Evolutionary conservation across 2,329 filamentous ascomycete species (phyloP).

Genomic region (Didymella glomerata): DNA sequence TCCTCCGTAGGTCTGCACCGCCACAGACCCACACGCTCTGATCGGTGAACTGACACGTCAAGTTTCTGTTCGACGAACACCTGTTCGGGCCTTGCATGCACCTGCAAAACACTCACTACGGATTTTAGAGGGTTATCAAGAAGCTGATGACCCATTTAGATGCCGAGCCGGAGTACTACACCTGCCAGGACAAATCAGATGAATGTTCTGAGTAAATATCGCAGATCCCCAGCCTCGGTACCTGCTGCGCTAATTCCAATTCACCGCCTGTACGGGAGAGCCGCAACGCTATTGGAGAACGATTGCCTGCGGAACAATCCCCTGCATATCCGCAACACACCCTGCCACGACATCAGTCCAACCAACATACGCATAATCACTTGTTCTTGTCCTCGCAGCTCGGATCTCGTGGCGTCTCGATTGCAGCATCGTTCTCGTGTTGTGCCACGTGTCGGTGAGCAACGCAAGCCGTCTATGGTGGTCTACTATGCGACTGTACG

Average conservation of each 20-base stretch:
- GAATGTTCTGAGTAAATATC: background rate
- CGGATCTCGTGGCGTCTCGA: slow-evolving; percentile 18
- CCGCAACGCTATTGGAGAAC: slow-evolving; percentile 11
- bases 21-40: slow-evolving; percentile 7
- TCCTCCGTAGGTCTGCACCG: slow-evolving; percentile 8
- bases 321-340: slow-evolving; percentile 17
- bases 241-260: background rate
- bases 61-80: slow-evolving; percentile 12
- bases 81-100: slow-evolving; percentile 14
- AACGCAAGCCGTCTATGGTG: background rate
- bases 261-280: slow-evolving; percentile 13
- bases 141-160: background rate
- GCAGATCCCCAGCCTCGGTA: slow-evolving; percentile 4
- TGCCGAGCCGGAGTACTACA: background rate
- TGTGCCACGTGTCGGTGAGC: slow-evolving; percentile 14
- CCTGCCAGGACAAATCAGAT: background rate
- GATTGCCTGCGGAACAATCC: slow-evolving; percentile 4
- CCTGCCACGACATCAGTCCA: slow-evolving; percentile 18
- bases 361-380: slow-evolving; percentile 3
- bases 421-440: slow-evolving; percentile 18
- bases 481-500: background rate
- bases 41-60: slow-evolving; percentile 21
- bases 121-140: background rate
- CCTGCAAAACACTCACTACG: background rate
- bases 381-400: slow-evolving; percentile 1